Conservation (phyloP, 2,329 filamentous ascomycete genomes). For the Pseudocercospora pini-densiflorae region DNA sequence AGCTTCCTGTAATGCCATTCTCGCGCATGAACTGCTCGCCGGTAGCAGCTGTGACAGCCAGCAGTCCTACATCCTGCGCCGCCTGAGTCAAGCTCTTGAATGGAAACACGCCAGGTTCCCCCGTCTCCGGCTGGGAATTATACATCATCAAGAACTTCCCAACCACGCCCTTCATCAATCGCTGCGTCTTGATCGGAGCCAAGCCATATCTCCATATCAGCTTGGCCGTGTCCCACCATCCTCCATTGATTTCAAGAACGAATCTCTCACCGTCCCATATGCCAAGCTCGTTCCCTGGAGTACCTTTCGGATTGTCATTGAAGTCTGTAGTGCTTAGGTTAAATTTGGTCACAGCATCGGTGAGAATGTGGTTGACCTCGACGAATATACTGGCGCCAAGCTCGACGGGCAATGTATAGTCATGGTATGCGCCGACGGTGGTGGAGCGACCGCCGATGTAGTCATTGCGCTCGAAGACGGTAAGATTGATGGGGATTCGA, state of each 20-base stretch:
- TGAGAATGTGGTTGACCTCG: conserved; percentile 78
- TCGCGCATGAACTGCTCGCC: conserved; percentile 73
- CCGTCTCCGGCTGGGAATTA: conserved; percentile 49
- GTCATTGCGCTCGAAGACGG: conserved; percentile 78
- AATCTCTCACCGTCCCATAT: conserved; percentile 85
- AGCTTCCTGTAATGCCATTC: conserved; percentile 69
- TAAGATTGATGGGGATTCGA: conserved; percentile 73
- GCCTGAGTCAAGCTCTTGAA: conserved; percentile 75
- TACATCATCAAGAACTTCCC: conserved; percentile 80
- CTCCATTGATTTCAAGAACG: conserved; percentile 63
- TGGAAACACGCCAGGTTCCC: conserved; percentile 68
- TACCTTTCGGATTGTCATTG: conserved; percentile 49
- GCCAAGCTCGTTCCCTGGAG: conserved; percentile 64
- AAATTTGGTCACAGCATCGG: conserved; percentile 72
- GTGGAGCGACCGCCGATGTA: conserved; percentile 86
- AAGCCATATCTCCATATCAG: conserved; percentile 85
- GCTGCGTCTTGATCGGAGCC: conserved; percentile 74
- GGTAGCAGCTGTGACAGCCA: conserved; percentile 68
- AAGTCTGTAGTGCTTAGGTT: conserved; percentile 59
- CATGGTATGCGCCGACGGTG: conserved; percentile 73
- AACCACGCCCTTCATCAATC: conserved; percentile 72
- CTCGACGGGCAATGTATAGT: conserved; percentile 70
- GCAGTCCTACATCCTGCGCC: conserved; percentile 69
- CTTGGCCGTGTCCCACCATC: conserved; percentile 75
- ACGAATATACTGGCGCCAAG: conserved; percentile 94